These are phyloP conservation scores for Takakia lepidozioides DNA, from an alignment of 225 moss, liverwort and hornwort genomes.

Conservation along the genomic window DNA sequence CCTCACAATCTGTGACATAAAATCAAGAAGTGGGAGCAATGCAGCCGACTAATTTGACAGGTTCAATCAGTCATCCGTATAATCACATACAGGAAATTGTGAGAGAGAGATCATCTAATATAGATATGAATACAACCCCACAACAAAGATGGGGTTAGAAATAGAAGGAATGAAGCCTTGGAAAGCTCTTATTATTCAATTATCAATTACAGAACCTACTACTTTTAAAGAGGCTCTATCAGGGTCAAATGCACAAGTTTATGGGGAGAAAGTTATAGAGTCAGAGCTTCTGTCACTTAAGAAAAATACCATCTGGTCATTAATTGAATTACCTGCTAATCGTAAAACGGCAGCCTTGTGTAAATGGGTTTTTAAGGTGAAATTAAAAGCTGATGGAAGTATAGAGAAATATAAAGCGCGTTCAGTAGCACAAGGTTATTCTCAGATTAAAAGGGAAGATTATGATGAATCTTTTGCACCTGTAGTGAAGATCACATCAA, in stretches of 20 bases:
- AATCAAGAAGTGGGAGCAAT: too few species aligned
- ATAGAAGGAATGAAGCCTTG: too few species aligned
- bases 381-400: neutral
- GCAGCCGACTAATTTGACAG: too few species aligned
- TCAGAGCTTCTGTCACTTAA: neutral
- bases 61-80: too few species aligned
- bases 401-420: neutral
- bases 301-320: neutral
- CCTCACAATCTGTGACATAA: too few species aligned
- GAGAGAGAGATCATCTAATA: neutral
- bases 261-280: neutral
- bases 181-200: too few species aligned
- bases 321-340: neutral
- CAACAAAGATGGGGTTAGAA: neutral
- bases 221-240: neutral
- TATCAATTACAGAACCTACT: too few species aligned
- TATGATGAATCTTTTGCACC: slow-evolving; percentile 4
- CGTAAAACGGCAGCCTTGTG: neutral
- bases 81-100: too few species aligned
- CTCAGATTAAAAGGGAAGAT: neutral
- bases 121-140: neutral
- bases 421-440: slow-evolving; percentile 6
- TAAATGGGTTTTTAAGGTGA: slow-evolving; percentile 3
- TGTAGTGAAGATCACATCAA: neutral
- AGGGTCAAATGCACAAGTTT: neutral